phyloP scores from a whole-genome alignment of 345 rosid species.

The Moringa oleifera region DNA sequence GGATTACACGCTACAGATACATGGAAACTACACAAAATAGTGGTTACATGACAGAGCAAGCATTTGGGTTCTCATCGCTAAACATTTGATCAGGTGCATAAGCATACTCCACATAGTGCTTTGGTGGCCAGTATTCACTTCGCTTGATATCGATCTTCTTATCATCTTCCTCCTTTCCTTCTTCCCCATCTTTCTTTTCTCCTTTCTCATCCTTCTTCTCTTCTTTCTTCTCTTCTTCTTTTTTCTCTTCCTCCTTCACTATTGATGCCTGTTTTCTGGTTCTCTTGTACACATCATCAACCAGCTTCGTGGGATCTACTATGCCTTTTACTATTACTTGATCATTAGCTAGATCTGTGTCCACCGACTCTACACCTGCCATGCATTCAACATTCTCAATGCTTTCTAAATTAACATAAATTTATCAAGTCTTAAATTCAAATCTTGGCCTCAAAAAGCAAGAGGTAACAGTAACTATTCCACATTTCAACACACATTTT shows the following conservation, averaged over 20 bases:
- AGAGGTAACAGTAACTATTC: too few species aligned
- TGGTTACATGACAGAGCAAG: slow-evolving; percentile 51
- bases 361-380: slow-evolving; percentile 60
- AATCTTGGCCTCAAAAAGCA: too few species aligned
- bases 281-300: slow-evolving; percentile 39
- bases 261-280: slow-evolving; percentile 51
- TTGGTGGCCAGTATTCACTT: slow-evolving; percentile 46
- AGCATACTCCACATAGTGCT: slow-evolving; percentile 29
- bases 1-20: neutral
- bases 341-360: slow-evolving; percentile 38
- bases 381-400: neutral
- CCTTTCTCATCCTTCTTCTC: slow-evolving; percentile 19
- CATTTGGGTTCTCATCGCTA: slow-evolving; percentile 74
- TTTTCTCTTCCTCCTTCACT: slow-evolving; percentile 42
- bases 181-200: slow-evolving; percentile 14
- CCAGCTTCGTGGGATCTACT: slow-evolving; percentile 47
- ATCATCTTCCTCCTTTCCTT: slow-evolving; percentile 16
- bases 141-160: slow-evolving; percentile 32
- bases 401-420: too few species aligned
- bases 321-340: slow-evolving; percentile 49
- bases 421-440: too few species aligned
- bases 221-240: slow-evolving; percentile 36
- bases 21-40: neutral
- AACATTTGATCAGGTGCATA: slow-evolving; percentile 41
- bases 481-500: too few species aligned